Evolutionary conservation across 73 alveolate species (phyloP).

Genomic region (Blepharisma stoltei): DNA sequence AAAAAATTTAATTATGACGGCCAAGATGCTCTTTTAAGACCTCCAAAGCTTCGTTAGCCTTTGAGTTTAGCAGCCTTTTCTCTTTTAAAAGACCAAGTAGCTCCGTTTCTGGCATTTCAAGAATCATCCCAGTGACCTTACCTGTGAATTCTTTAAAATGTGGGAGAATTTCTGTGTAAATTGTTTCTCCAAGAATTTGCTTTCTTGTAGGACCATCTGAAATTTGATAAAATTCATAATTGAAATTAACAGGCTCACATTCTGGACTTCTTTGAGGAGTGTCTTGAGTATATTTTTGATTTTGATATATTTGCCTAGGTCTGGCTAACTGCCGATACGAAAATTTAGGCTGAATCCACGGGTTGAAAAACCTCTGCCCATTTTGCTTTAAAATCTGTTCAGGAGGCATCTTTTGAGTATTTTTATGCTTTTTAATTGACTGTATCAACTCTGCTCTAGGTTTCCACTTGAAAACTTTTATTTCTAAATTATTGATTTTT

Average conservation of each 20-base stretch:
- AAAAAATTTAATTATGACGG: too few relatives aligned
- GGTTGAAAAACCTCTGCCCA: too few relatives aligned
- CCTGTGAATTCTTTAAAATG: background rate
- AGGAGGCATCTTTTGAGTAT: background rate
- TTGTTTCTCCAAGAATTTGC: slow-evolving; percentile 3
- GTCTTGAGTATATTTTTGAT: too few relatives aligned
- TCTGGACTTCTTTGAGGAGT: too few relatives aligned
- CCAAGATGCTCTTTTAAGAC: background rate
- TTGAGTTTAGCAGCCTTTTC: background rate
- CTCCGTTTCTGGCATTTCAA: slow-evolving; percentile 14
- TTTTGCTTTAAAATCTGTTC: background rate
- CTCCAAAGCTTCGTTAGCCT: slow-evolving; percentile 21
- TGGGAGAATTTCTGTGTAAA: background rate
- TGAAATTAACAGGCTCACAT: too few relatives aligned
- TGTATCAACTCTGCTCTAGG: background rate
- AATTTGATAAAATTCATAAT: too few relatives aligned
- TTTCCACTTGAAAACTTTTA: background rate
- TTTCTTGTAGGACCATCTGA: background rate
- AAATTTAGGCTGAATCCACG: too few relatives aligned
- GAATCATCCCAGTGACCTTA: slow-evolving; percentile 20
- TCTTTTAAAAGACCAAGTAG: background rate
- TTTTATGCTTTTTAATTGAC: background rate
- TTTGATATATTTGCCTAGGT: too few relatives aligned
- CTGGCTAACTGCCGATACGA: too few relatives aligned
- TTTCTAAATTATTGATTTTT: background rate